Evolutionary conservation across 2,329 filamentous ascomycete genomes (phyloP).

Genomic region (Thelonectria rubi): DNA sequence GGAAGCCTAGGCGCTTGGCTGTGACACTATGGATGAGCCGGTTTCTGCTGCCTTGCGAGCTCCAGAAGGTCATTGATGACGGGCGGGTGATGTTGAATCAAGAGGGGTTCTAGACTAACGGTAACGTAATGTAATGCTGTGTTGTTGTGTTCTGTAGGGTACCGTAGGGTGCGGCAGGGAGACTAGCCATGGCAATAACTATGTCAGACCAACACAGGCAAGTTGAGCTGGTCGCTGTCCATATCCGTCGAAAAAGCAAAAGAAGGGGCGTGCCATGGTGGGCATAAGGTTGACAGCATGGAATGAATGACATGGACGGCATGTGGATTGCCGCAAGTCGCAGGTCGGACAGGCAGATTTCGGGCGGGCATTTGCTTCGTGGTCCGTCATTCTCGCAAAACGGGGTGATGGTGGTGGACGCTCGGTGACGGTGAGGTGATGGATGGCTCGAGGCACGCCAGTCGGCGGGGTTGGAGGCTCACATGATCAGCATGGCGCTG

Average conservation of each 20-base stretch:
- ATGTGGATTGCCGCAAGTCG: not conserved
- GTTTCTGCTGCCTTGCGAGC: not conserved
- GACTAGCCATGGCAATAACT: too few species aligned
- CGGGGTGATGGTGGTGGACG: not conserved
- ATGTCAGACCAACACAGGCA: too few species aligned
- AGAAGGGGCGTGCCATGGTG: not conserved
- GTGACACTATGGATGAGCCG: not conserved
- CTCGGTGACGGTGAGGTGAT: slow-evolving; percentile 21
- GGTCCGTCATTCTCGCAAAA: not conserved
- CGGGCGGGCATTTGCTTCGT: not conserved
- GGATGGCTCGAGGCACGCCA: slow-evolving; percentile 32
- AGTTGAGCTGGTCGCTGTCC: too few species aligned
- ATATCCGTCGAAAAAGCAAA: not conserved
- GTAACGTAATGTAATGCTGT: not conserved
- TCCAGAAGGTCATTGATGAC: not conserved
- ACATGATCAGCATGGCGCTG: slow-evolving; percentile 37
- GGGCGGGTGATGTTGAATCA: not conserved
- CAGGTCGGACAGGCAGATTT: not conserved
- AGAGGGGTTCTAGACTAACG: not conserved
- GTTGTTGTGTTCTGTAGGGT: not conserved
- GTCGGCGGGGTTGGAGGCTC: slow-evolving; percentile 25
- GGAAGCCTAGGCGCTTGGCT: not conserved
- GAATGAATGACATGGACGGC: not conserved
- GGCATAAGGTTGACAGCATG: not conserved
- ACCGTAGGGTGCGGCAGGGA: too few species aligned